Evolutionary conservation across 2,329 filamentous ascomycete genomes (phyloP), one percentile per base, ranked within the genome.

Genomic region (Aspergillus pseudonomiae): DNA sequence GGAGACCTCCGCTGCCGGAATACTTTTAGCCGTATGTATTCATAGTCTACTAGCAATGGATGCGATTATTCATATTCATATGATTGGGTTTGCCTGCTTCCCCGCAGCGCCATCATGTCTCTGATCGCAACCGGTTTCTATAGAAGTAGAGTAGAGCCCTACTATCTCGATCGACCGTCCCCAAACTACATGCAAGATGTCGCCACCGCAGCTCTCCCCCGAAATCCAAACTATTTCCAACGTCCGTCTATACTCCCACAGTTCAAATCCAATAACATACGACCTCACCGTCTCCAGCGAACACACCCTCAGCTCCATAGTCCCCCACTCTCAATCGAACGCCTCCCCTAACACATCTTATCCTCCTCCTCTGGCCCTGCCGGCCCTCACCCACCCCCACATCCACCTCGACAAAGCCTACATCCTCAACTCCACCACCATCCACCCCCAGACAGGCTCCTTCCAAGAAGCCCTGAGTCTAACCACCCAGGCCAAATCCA

Each of bases 351-450:
- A 45, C 19, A 39, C 10, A 48, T 16, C 14, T 14, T 60, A 56
- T n/a, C 52, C 65, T 32, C 52, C 65, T 32, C 71, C 74, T 6
- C 71, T 78, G 32, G 72, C 77, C 6, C 74, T 87, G 57, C 86
- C 88, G 4, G 82, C 84, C 10, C 82, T 92, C 3, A 91, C 89
- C 67, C 90, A 92, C 71, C 89, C 90, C 9, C 90, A 92, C 68
- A 86, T 92, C 57, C 90, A 92, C 71, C 81, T 92, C 32, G 90
- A 92, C 65, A 82, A 81, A 68, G 75, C 77, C 32, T 80, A 77
- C 65, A 68, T 82, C 14, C 74, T 80, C 64, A 77, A 72, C 62
- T 61, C 67, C 75, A 78, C 82, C 2, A 84, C 90, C 68, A 80
- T 91, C 16, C 81, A 86, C 45, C 87, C 90, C 19, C 73, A 81